Evolutionary conservation across 768 basidiomycete genomes (phyloP).

Genomic region (Pisolithus marmoratus): DNA sequence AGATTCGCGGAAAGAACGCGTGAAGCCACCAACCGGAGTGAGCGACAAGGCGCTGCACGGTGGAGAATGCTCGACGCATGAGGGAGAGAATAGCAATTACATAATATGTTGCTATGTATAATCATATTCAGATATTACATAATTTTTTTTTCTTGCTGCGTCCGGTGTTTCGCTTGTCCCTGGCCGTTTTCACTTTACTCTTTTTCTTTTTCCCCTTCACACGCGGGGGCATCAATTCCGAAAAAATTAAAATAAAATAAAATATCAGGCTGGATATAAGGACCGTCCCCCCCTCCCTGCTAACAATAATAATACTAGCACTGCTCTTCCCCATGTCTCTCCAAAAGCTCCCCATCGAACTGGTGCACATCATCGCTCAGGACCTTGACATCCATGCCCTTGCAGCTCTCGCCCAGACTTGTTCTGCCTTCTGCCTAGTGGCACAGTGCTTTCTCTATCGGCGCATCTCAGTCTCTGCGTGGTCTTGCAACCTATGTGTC

Average conservation of each 20-base stretch:
- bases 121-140: background rate
- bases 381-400: constrained; percentile 35
- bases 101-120: background rate
- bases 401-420: constrained; percentile 42
- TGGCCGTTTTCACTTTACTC: background rate
- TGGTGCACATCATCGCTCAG: constrained; percentile 49
- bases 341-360: constrained; percentile 51
- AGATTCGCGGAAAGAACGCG: constrained; percentile 4
- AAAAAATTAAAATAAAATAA: background rate
- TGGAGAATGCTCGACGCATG: constrained; percentile 1
- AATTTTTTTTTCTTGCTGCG: background rate
- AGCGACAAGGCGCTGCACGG: background rate
- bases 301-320: constrained; percentile 1
- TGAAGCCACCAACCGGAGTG: constrained; percentile 7
- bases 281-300: background rate
- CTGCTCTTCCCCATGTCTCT: constrained; percentile 43
- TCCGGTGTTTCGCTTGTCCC: constrained; percentile 11
- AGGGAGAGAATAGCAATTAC: constrained; percentile 1
- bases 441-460: constrained; percentile 64
- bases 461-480: constrained; percentile 41
- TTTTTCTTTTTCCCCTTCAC: constrained; percentile 22
- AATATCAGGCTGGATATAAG: constrained; percentile 9
- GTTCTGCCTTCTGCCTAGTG: constrained; percentile 36
- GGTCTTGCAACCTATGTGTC: constrained; percentile 41
- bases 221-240: constrained; percentile 36